Evolutionary conservation across 2,329 filamentous ascomycete genomes (phyloP).

Genomic region (Cladosporium halotolerans): DNA sequence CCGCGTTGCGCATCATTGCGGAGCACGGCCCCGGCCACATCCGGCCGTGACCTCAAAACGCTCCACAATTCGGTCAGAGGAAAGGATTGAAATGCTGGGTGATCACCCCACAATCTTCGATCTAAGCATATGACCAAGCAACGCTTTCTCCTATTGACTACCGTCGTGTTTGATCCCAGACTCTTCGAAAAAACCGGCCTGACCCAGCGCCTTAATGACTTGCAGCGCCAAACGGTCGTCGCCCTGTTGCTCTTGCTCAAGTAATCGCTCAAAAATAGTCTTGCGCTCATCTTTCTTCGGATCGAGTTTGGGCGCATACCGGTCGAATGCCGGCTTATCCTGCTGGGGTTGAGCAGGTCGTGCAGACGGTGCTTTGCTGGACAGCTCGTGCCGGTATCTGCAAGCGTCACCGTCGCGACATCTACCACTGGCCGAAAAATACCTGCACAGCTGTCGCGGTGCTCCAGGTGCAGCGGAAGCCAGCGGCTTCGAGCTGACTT

Average conservation of each 20-base stretch:
- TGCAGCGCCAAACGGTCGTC: conserved; percentile 37
- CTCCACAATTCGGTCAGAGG: not conserved
- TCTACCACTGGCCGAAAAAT: conserved; percentile 26
- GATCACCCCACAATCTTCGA: conserved; percentile 10
- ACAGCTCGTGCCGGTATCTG: conserved; percentile 28
- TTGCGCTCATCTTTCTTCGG: conserved; percentile 13
- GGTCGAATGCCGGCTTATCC: conserved; percentile 13
- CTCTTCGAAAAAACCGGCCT: conserved; percentile 34
- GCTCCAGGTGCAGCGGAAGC: conserved; percentile 2
- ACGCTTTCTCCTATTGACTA: conserved; percentile 3
- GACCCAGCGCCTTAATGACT: conserved; percentile 43
- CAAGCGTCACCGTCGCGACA: conserved; percentile 31
- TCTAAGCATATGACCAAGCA: conserved; percentile 8
- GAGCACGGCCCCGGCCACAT: not conserved
- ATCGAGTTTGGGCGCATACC: conserved; percentile 17
- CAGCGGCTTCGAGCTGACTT: conserved; percentile 32
- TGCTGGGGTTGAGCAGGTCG: conserved; percentile 2
- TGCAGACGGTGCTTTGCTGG: conserved; percentile 9
- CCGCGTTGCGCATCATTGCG: conserved; percentile 1
- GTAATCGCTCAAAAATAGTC: conserved; percentile 27
- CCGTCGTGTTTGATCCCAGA: not conserved
- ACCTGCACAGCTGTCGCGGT: conserved; percentile 21
- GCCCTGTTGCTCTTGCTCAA: conserved; percentile 41
- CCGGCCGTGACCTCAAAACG: conserved; percentile 9
- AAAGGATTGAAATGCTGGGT: not conserved